A percentile compares a stretch with the other conserved stretches of the same genome.
phyloP scores from a whole-genome alignment of 768 basidiomycete genomes.

The Daedaleopsis sinensis region DNA sequence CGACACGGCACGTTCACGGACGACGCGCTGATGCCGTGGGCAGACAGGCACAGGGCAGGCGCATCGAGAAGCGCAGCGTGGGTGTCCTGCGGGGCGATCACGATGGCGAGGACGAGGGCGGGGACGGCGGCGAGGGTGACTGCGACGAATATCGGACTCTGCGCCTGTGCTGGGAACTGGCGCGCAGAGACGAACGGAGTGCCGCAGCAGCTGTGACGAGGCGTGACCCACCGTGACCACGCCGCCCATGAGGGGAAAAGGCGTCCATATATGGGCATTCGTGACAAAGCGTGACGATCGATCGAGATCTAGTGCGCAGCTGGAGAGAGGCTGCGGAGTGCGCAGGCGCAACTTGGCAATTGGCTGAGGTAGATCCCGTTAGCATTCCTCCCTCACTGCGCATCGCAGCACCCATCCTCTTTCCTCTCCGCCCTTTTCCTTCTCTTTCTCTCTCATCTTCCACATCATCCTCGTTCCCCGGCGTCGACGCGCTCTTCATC shows the following conservation, averaged over 20 bases:
- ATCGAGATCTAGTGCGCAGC: constrained; percentile 27
- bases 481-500: constrained; percentile 5
- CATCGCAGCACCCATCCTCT: constrained; percentile 25
- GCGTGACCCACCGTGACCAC: constrained; percentile 1
- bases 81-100: not conserved
- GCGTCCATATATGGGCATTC: not conserved
- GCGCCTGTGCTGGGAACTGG: no score
- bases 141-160: not conserved
- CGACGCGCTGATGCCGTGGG: constrained; percentile 13
- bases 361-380: constrained; percentile 22
- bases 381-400: constrained; percentile 25
- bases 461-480: constrained; percentile 3
- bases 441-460: constrained; percentile 13
- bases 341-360: constrained; percentile 15
- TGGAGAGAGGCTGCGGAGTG: constrained; percentile 25
- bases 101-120: constrained; percentile 2
- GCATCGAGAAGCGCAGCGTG: not conserved
- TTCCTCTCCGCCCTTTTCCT: not conserved
- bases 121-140: not conserved
- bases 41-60: constrained; percentile 5
- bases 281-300: constrained; percentile 18
- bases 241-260: not conserved
- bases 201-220: not conserved
- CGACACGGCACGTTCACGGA: not conserved
- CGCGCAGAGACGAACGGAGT: no score